phyloP scores from a whole-genome alignment of 106 monocot species.

The Dendrobium officinale region DNA sequence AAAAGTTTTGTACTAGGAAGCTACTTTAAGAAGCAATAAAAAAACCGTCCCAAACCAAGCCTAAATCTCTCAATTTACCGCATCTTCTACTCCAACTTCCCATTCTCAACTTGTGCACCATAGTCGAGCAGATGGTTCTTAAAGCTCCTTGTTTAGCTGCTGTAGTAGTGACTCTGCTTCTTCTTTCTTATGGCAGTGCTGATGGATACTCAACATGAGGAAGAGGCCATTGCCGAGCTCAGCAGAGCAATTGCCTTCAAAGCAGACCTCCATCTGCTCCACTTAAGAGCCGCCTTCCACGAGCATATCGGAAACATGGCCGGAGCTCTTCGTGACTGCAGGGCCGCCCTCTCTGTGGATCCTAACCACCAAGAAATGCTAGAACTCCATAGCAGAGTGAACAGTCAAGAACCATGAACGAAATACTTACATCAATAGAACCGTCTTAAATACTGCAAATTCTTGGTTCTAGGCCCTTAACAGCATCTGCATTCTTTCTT shows the following conservation, averaged over 20 bases:
- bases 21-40: too few relatives aligned
- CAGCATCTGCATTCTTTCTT: too few relatives aligned
- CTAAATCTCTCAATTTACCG: neutral
- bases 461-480: too few relatives aligned
- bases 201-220: slow-evolving; percentile 88
- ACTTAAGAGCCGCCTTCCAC: slow-evolving; percentile 88
- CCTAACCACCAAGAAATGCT: slow-evolving; percentile 97
- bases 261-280: slow-evolving; percentile 87
- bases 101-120: too few relatives aligned
- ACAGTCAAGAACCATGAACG: slow-evolving; percentile 72
- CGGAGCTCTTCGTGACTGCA: slow-evolving; percentile 78
- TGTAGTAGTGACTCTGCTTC: neutral
- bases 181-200: slow-evolving; percentile 34
- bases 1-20: too few relatives aligned
- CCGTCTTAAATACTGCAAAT: too few relatives aligned
- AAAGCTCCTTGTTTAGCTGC: neutral
- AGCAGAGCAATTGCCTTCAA: slow-evolving; percentile 85
- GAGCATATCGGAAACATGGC: slow-evolving; percentile 80
- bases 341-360: slow-evolving; percentile 89
- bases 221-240: slow-evolving; percentile 88
- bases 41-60: too few relatives aligned
- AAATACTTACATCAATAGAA: too few relatives aligned
- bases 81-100: neutral
- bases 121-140: neutral
- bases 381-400: slow-evolving; percentile 78